phyloP scores from a whole-genome alignment of 73 alveolate species.

The Breviolum minutum region DNA sequence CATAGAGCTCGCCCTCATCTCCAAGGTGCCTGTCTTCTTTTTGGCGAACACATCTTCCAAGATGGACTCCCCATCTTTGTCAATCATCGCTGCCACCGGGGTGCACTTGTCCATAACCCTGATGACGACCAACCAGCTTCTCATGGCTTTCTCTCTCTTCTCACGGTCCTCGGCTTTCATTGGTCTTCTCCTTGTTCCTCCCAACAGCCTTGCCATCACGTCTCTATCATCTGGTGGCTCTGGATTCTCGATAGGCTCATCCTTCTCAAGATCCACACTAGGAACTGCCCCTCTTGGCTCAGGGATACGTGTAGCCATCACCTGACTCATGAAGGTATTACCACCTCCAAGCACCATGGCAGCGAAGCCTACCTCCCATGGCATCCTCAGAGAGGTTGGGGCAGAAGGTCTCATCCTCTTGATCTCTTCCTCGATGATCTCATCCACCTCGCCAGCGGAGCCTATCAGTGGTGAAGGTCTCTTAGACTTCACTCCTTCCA shows the following conservation, averaged over 20 bases:
- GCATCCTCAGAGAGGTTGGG: not conserved
- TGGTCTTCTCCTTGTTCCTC: not conserved
- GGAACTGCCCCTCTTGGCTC: not conserved
- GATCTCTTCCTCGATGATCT: not conserved
- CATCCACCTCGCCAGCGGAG: too few species aligned
- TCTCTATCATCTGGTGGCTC: not conserved
- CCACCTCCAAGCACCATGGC: not conserved
- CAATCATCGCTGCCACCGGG: not conserved
- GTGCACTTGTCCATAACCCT: not conserved
- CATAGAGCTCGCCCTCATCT: not conserved
- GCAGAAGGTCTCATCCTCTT: not conserved
- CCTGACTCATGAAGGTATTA: too few species aligned
- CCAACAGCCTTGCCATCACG: not conserved
- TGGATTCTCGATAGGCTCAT: not conserved
- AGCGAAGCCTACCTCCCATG: slow-evolving; percentile 14
- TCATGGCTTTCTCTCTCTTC: not conserved
- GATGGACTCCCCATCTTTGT: not conserved
- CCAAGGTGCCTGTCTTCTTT: not conserved
- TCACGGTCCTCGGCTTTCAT: not conserved
- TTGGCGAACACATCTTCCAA: slow-evolving; percentile 2
- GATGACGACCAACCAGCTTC: not conserved
- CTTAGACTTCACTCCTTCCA: too few species aligned
- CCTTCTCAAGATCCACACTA: not conserved
- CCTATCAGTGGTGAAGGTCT: too few species aligned
- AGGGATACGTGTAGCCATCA: not conserved